Base-by-base conservation (phyloP, 352 stramenopile genomes). In the Aphanomyces stellatus region DNA sequence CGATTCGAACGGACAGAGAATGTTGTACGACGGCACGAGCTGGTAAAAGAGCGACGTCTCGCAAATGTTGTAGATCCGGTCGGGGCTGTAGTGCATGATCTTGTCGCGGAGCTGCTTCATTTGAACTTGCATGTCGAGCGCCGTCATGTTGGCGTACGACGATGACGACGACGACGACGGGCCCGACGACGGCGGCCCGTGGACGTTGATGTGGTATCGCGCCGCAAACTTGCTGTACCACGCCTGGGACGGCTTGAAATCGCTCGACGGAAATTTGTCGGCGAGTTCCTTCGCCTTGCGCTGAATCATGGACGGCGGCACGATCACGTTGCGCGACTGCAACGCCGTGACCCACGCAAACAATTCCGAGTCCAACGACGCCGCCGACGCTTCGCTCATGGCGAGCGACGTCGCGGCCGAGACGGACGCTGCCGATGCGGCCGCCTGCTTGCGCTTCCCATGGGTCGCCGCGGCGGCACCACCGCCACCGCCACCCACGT, bases 281-380 rank as follows among this genome's bases (percentile, higher is more conserved):
- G 55, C 55, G 34, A 64, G 55, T 24, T 64, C 55, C 40, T 64
- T 64, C 1, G 55, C 55, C 27, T 64, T 64, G 55, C 55, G 55
- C 40, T 64, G 55, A 24, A 64, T 64, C 31, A 64, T 43, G 17
- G 55, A 34, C 34, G 55, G 55, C 27, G 60, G 40, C 41, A 67
- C 60, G 13, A 67, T 64, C 33, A 64, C 55, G 40, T 64, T 64
- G 55, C 55, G 55, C 33, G 55, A 64, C 40, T 64, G 55, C 6
- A 64, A 27, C 24, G 55, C 55, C 22, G 55, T 51, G 73, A 95
- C 91, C 86, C 86, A 95, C 62, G 85, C 74, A 72, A 90, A 95
- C 5, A 95, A 75, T 69, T 95, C 86, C 48, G 91, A 72, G 69
- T 95, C 86, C 34, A 95, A 95, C 25, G 80, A 80, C 53, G 83